These are phyloP conservation scores for Coniosporium tulheliwenetii DNA, from an alignment of 2,329 filamentous ascomycete genomes.

Conservation along the genomic window DNA sequence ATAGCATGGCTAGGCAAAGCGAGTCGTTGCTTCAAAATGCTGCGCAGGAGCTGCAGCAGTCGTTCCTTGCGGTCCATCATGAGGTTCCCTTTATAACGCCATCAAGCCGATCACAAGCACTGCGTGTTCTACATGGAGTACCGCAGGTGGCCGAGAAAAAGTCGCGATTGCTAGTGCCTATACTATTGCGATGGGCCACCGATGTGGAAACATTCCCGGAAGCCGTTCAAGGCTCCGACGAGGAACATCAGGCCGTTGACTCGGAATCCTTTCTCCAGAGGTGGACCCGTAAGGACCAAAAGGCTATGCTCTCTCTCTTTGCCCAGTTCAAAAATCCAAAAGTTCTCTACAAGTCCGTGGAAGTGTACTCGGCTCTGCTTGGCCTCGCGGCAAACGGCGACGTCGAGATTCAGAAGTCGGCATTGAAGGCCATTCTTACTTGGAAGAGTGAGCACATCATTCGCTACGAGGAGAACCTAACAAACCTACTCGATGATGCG, in stretches of 20 bases:
- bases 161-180: slow-evolving; percentile 70
- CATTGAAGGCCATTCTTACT: slow-evolving; percentile 68
- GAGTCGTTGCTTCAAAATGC: slow-evolving; percentile 38
- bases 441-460: slow-evolving; percentile 73
- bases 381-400: slow-evolving; percentile 75
- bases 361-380: slow-evolving; percentile 63
- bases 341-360: slow-evolving; percentile 61
- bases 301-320: slow-evolving; percentile 67
- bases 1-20: slow-evolving; percentile 34
- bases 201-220: slow-evolving; percentile 23
- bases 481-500: slow-evolving; percentile 77
- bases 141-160: slow-evolving; percentile 71
- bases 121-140: slow-evolving; percentile 59
- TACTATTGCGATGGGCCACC: slow-evolving; percentile 68
- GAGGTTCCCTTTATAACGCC: slow-evolving; percentile 33
- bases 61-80: slow-evolving; percentile 50
- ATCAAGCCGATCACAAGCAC: slow-evolving; percentile 57
- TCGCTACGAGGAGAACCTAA: slow-evolving; percentile 70
- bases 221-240: slow-evolving; percentile 5
- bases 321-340: slow-evolving; percentile 74
- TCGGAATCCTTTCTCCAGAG: slow-evolving; percentile 4
- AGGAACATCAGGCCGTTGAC: neutral
- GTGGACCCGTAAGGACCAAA: slow-evolving; percentile 69
- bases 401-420: slow-evolving; percentile 70
- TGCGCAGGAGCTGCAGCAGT: slow-evolving; percentile 41